These are phyloP conservation scores for Pseudogymnoascus sp. DNA, from an alignment of 2,329 filamentous ascomycete genomes.

Conservation along the genomic window DNA sequence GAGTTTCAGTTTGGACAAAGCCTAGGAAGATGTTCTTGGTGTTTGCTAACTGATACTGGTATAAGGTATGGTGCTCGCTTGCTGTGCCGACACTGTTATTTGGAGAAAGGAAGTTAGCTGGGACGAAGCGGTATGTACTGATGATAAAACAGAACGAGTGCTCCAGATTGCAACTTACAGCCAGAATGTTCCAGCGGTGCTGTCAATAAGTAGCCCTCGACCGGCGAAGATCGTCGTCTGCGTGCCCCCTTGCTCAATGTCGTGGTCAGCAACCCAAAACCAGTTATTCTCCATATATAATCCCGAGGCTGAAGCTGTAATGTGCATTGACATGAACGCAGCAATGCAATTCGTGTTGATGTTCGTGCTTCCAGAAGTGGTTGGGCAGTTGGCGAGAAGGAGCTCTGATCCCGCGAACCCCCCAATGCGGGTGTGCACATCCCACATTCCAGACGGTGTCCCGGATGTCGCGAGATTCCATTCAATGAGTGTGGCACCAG, in stretches of 20 bases:
- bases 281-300: conserved; percentile 41
- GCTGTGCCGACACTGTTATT: conserved; percentile 53
- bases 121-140: too few relatives aligned
- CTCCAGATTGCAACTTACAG: conserved; percentile 25
- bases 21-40: conserved; percentile 23
- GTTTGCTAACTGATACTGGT: conserved; percentile 43
- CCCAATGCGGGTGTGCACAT: conserved; percentile 29
- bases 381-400: conserved; percentile 39
- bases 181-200: conserved; percentile 41
- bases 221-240: conserved; percentile 46
- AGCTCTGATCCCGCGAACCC: conserved; percentile 43
- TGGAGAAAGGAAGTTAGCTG: conserved; percentile 62
- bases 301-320: conserved; percentile 33
- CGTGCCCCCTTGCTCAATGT: conserved; percentile 36
- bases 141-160: too few relatives aligned
- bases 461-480: conserved; percentile 49
- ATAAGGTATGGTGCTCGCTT: conserved; percentile 44
- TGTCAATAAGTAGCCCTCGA: conserved; percentile 40
- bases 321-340: conserved; percentile 29
- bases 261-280: conserved; percentile 41
- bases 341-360: conserved; percentile 28
- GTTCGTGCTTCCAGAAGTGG: conserved; percentile 41
- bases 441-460: conserved; percentile 53
- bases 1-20: conserved; percentile 22
- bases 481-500: conserved; percentile 56